Evolutionary conservation across 441 rosid species (phyloP).

Genomic region (Gossypium lobatum): DNA sequence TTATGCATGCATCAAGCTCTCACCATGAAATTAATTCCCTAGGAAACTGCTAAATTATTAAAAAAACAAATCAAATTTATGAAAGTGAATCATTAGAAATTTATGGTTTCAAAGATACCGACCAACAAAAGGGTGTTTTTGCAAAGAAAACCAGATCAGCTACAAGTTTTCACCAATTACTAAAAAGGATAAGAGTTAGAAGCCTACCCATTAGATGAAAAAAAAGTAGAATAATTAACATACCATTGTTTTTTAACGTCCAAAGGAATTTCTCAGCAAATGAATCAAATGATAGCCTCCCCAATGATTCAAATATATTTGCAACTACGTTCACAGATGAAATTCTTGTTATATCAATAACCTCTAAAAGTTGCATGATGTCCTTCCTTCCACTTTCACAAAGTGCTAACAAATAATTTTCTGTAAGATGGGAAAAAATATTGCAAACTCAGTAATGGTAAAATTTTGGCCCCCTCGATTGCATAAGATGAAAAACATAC

Average conservation of each 20-base stretch:
- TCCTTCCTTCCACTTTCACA: slow-evolving; percentile 53
- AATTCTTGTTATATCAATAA: slow-evolving; percentile 51
- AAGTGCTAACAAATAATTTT: slow-evolving; percentile 65
- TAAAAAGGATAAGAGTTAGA: not conserved
- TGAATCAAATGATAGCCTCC: slow-evolving; percentile 52
- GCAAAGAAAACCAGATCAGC: not conserved
- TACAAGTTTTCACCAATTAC: not conserved
- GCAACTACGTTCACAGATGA: slow-evolving; percentile 37
- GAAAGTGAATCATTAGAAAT: not conserved
- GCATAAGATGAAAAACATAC: not conserved
- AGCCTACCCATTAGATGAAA: slow-evolving; percentile 12
- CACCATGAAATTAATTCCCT: not conserved
- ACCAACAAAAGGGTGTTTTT: not conserved
- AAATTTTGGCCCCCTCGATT: not conserved
- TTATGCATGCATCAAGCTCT: not conserved
- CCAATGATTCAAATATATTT: slow-evolving; percentile 56
- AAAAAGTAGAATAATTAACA: slow-evolving; percentile 14
- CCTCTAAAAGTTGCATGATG: slow-evolving; percentile 49
- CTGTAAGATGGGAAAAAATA: slow-evolving; percentile 32
- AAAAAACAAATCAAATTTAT: not conserved
- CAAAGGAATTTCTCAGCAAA: slow-evolving; percentile 47
- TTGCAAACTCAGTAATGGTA: not conserved
- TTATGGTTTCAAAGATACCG: not conserved
- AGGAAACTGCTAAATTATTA: not conserved
- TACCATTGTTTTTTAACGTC: slow-evolving; percentile 47